These are phyloP conservation scores for Whalleya microplaca DNA, from an alignment of 2,329 filamentous ascomycete species.

Conservation along the genomic window DNA sequence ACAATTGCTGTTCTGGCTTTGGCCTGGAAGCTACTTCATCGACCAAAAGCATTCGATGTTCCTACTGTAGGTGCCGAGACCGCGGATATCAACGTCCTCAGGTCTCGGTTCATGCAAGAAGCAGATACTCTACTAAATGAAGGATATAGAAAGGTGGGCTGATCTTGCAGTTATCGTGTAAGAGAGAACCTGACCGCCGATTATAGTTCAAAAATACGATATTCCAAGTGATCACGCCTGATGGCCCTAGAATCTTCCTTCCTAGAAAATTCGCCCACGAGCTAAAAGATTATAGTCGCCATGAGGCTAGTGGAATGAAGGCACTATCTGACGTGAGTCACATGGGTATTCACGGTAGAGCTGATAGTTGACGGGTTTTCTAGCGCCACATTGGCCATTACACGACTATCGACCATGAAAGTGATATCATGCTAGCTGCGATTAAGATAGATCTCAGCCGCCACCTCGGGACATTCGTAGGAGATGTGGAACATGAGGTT, in stretches of 20 bases:
- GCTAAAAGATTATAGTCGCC: slow-evolving; percentile 30
- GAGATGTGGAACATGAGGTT: slow-evolving; percentile 32
- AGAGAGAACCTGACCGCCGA: neutral
- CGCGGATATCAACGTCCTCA: slow-evolving; percentile 25
- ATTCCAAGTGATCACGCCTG: slow-evolving; percentile 34
- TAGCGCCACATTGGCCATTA: slow-evolving; percentile 35
- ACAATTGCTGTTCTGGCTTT: slow-evolving; percentile 16
- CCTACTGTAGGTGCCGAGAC: slow-evolving; percentile 27
- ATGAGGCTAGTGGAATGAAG: slow-evolving; percentile 36
- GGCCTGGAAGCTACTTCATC: slow-evolving; percentile 17
- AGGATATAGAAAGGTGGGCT: slow-evolving; percentile 29
- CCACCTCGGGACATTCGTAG: slow-evolving; percentile 33
- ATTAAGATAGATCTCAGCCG: slow-evolving; percentile 37
- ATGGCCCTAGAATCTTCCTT: slow-evolving; percentile 34
- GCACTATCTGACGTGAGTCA: slow-evolving; percentile 32
- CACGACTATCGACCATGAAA: slow-evolving; percentile 37
- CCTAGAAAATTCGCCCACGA: slow-evolving; percentile 33
- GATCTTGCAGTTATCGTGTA: neutral
- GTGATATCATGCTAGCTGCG: slow-evolving; percentile 34
- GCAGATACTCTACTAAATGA: slow-evolving; percentile 33
- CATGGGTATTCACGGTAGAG: neutral
- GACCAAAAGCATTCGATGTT: slow-evolving; percentile 20
- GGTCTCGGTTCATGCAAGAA: slow-evolving; percentile 32
- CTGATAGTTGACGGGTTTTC: slow-evolving; percentile 1
- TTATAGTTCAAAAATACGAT: slow-evolving; percentile 32